Conservation (phyloP, 1,284 basidiomycete genomes). For the Clitocybe nebularis region DNA sequence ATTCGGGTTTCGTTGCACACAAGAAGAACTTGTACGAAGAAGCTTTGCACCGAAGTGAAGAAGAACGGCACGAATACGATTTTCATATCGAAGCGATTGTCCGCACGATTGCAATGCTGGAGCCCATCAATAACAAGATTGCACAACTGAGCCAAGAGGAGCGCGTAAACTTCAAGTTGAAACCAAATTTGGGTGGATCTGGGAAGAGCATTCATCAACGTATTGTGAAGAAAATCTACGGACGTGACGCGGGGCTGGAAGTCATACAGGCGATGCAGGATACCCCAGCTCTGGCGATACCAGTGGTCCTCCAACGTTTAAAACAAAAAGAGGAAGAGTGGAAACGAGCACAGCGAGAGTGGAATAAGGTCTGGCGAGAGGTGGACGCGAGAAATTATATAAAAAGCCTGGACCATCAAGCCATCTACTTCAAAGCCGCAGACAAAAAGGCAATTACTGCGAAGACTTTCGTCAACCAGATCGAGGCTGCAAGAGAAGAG, state of each 20-base stretch:
- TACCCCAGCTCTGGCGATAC: slow-evolving; percentile 87
- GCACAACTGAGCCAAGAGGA: slow-evolving; percentile 80
- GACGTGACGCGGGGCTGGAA: slow-evolving; percentile 81
- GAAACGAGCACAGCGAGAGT: slow-evolving; percentile 98
- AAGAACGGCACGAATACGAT: slow-evolving; percentile 98
- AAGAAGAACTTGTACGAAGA: slow-evolving; percentile 97
- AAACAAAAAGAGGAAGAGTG: slow-evolving; percentile 99
- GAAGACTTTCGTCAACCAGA: slow-evolving; percentile 85
- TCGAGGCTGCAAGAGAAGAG: slow-evolving; percentile 86
- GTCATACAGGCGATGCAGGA: slow-evolving; percentile 93
- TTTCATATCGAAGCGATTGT: slow-evolving; percentile 98
- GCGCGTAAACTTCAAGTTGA: slow-evolving; percentile 81
- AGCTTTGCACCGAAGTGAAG: slow-evolving; percentile 94
- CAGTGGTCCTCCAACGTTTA: slow-evolving; percentile 86
- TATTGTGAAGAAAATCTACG: slow-evolving; percentile 97
- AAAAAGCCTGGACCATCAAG: slow-evolving; percentile 93
- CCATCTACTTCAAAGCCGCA: slow-evolving; percentile 83
- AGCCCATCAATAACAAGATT: slow-evolving; percentile 91
- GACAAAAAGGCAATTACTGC: slow-evolving; percentile 90
- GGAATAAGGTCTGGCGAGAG: slow-evolving; percentile 99
- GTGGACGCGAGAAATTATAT: slow-evolving; percentile 92
- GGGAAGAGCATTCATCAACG: slow-evolving; percentile 93
- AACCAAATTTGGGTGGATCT: slow-evolving; percentile 86
- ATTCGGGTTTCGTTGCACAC: slow-evolving; percentile 86
- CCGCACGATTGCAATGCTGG: slow-evolving; percentile 88